A percentile compares a stretch with the other conserved stretches of the same genome.
Conservation (phyloP, 371 early-diverging fungal genomes). For the Syncephalastrum racemosum region DNA sequence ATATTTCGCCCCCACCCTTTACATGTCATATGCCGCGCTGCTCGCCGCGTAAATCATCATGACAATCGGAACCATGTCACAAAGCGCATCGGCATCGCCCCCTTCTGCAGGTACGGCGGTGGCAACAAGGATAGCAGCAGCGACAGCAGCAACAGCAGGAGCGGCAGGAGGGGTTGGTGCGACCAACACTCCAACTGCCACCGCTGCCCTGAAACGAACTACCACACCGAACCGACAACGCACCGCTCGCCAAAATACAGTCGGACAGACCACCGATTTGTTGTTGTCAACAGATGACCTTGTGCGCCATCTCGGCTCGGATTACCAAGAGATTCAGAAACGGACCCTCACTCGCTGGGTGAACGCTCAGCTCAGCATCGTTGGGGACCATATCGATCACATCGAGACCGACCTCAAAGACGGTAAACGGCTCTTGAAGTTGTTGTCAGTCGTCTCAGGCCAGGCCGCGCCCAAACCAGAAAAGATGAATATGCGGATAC, state of each 20-base stretch:
- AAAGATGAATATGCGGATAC: conserved; percentile 69
- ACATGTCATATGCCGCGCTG: no score
- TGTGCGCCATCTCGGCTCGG: conserved; percentile 42
- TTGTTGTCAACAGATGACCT: conserved; percentile 27
- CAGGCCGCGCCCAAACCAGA: conserved; percentile 60
- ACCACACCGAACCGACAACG: neutral
- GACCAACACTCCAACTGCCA: no score
- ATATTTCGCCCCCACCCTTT: no score
- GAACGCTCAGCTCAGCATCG: conserved; percentile 66
- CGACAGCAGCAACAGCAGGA: no score
- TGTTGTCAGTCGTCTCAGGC: conserved; percentile 58
- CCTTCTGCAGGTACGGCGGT: no score
- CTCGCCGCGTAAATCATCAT: no score
- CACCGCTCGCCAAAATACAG: neutral
- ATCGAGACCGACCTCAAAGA: conserved; percentile 65
- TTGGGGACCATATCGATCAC: conserved; percentile 35
- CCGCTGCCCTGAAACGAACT: conserved; percentile 16
- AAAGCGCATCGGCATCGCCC: no score
- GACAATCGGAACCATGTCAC: no score
- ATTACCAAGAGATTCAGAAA: conserved; percentile 67
- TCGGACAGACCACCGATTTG: conserved; percentile 6
- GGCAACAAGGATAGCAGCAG: no score
- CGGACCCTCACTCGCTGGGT: conserved; percentile 84
- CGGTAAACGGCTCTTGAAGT: conserved; percentile 61
- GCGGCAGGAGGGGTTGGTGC: no score